These are phyloP conservation scores for Zasmidium citrigriseum DNA, from an alignment of 2,329 filamentous ascomycete genomes.

Conservation along the genomic window DNA sequence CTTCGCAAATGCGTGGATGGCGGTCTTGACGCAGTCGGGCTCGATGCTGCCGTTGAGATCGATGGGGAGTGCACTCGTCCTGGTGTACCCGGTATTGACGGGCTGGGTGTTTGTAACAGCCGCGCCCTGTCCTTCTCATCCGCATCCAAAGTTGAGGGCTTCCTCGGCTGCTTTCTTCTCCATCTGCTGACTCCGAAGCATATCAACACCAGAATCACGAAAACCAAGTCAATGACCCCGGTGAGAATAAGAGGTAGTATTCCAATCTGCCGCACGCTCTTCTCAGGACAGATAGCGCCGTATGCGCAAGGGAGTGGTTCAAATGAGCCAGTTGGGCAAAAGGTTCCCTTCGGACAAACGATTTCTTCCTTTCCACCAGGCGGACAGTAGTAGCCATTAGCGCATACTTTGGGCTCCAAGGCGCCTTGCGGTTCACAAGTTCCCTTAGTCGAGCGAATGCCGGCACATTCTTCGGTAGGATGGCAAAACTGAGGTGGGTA, in stretches of 20 bases:
- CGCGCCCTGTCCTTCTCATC: constrained; percentile 25
- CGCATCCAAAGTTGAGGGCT: constrained; percentile 23
- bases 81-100: constrained; percentile 22
- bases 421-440: constrained; percentile 37
- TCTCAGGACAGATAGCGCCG: constrained; percentile 51
- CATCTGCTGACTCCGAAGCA: constrained; percentile 39
- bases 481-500: constrained; percentile 36
- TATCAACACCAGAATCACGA: constrained; percentile 42
- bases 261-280: constrained; percentile 45
- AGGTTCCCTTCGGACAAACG: constrained; percentile 40
- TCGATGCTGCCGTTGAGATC: constrained; percentile 7
- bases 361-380: constrained; percentile 42
- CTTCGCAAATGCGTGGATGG: constrained; percentile 20
- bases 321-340: constrained; percentile 54
- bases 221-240: constrained; percentile 45
- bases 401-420: constrained; percentile 56
- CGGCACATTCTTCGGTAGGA: constrained; percentile 28
- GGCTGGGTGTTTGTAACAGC: constrained; percentile 33
- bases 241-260: constrained; percentile 48
- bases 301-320: constrained; percentile 50
- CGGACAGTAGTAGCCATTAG: constrained; percentile 54
- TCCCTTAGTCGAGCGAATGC: constrained; percentile 19
- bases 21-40: background rate
- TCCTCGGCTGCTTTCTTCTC: constrained; percentile 34
- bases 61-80: constrained; percentile 11